phyloP scores from a whole-genome alignment of 768 basidiomycete species.

The Boletus subparvulus region DNA sequence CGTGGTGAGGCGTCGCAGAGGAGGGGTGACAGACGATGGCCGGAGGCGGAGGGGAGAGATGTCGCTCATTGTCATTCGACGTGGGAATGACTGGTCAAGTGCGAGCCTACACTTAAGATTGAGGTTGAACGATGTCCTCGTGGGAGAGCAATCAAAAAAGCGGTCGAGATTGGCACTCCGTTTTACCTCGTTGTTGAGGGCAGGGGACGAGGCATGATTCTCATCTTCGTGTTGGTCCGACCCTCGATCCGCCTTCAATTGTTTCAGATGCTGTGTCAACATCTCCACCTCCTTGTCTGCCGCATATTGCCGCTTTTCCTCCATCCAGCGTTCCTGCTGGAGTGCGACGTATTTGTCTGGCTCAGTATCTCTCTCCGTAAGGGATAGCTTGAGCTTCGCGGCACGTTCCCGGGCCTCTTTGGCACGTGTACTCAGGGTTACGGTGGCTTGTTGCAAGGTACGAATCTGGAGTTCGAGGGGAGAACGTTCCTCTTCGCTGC shows the following conservation, averaged over 20 bases:
- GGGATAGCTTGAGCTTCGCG: constrained; percentile 38
- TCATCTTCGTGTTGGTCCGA: constrained; percentile 13
- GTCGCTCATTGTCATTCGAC: constrained; percentile 37
- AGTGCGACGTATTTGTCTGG: constrained; percentile 38
- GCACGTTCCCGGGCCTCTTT: constrained; percentile 44
- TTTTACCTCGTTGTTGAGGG: constrained; percentile 27
- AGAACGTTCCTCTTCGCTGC: constrained; percentile 36
- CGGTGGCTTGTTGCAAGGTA: constrained; percentile 44
- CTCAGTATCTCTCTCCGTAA: constrained; percentile 40
- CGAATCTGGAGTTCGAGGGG: constrained; percentile 48
- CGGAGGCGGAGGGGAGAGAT: constrained; percentile 36
- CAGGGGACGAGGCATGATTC: constrained; percentile 15
- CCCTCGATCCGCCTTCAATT: constrained; percentile 30
- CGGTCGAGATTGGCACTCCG: constrained; percentile 38
- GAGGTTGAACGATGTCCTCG: constrained; percentile 33
- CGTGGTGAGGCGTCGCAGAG: constrained; percentile 25
- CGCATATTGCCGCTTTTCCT: constrained; percentile 43
- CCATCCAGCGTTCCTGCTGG: constrained; percentile 51
- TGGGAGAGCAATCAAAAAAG: constrained; percentile 39
- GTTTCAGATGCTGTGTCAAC: constrained; percentile 37
- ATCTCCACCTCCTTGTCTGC: constrained; percentile 38
- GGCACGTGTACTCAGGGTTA: constrained; percentile 43
- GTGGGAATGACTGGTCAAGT: constrained; percentile 31
- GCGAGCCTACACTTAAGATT: constrained; percentile 31
- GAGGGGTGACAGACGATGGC: constrained; percentile 28